Conservation (phyloP, 2,329 filamentous ascomycete species). For the Claviceps digitariae region DNA sequence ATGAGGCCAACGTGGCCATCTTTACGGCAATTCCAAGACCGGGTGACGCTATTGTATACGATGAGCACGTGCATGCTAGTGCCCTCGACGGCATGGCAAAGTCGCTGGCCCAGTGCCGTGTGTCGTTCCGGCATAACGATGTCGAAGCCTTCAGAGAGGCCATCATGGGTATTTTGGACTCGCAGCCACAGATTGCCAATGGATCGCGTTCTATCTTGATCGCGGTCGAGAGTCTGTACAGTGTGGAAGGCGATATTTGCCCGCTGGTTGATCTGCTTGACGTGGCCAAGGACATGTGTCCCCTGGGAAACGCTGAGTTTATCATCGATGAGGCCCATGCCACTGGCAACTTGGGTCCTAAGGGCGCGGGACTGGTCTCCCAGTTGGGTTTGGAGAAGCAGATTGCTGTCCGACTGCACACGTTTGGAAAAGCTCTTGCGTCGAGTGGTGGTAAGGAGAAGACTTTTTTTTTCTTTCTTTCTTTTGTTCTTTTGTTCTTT, state of each 20-base stretch:
- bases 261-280: conserved; percentile 24
- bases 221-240: conserved; percentile 29
- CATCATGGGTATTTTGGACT: conserved; percentile 16
- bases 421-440: conserved; percentile 38
- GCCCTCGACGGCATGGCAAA: conserved; percentile 50
- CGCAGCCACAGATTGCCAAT: background rate
- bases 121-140: conserved; percentile 33
- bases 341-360: conserved; percentile 31
- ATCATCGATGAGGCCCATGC: conserved; percentile 39
- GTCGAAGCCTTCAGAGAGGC: conserved; percentile 21
- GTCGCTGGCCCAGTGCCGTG: conserved; percentile 32
- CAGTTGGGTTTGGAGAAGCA: conserved; percentile 33
- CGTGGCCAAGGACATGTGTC: conserved; percentile 19
- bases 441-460: conserved; percentile 16
- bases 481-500: no score
- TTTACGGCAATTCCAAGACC: conserved; percentile 34
- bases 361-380: conserved; percentile 35
- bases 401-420: conserved; percentile 36
- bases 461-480: no score
- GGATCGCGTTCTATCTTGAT: conserved; percentile 23
- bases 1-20: conserved; percentile 38
- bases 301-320: conserved; percentile 29
- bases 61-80: conserved; percentile 54
- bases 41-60: conserved; percentile 45
- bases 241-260: conserved; percentile 32